Evolutionary conservation across 2,329 filamentous ascomycete species (phyloP).

Genomic region (Torrubiella hemipterigena): DNA sequence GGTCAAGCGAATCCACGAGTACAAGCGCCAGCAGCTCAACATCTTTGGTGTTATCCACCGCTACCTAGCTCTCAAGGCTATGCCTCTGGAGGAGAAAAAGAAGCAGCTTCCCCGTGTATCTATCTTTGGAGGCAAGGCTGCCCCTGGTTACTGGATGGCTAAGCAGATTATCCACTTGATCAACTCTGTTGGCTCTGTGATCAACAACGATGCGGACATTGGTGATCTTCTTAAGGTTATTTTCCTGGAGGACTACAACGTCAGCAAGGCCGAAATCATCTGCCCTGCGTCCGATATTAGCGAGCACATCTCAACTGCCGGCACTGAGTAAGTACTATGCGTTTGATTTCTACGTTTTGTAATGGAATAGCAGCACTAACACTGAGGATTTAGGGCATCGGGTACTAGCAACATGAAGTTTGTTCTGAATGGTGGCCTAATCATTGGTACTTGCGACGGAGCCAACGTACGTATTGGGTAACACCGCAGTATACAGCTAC

Average conservation of each 20-base stretch:
- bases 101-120: conserved; percentile 80
- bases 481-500: neutral
- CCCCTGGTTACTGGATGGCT: conserved; percentile 99
- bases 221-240: conserved; percentile 94
- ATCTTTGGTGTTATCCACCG: conserved; percentile 96
- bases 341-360: conserved; percentile 2
- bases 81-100: conserved; percentile 74
- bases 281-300: conserved; percentile 88
- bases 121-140: conserved; percentile 96
- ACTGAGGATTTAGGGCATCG: conserved; percentile 35
- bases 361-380: conserved; percentile 5
- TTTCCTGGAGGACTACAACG: conserved; percentile 97
- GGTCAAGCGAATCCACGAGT: conserved; percentile 98
- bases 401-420: conserved; percentile 99
- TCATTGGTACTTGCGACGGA: conserved; percentile 96
- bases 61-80: conserved; percentile 77
- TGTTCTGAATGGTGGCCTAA: conserved; percentile 89
- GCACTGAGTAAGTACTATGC: conserved; percentile 57
- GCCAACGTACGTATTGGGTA: conserved; percentile 63
- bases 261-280: conserved; percentile 98
- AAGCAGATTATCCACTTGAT: conserved; percentile 97
- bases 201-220: conserved; percentile 87
- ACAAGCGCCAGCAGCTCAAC: conserved; percentile 98
- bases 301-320: conserved; percentile 96
- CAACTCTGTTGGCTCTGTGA: conserved; percentile 78